Evolutionary conservation across 2,329 filamentous ascomycete species (phyloP), one percentile per base, ranked within the genome.

Genomic region (Claviceps pazoutovae): DNA sequence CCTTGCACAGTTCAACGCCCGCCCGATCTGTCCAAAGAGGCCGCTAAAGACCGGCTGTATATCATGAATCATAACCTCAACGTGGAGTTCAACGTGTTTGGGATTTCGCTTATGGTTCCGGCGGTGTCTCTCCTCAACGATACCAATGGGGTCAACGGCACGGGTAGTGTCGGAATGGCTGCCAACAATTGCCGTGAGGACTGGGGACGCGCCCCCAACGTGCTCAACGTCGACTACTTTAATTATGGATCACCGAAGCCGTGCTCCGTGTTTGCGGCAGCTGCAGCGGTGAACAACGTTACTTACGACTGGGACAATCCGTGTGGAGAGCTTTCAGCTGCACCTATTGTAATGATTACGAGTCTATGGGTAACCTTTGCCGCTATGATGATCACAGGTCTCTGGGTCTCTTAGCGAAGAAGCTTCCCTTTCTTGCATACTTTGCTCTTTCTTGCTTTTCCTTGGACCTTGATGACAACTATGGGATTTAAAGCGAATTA

Each of bases 41-140:
- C 78, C 0, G 77, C 80, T 1, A 70, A 72, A 53, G 72, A 82
- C 34, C 76, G 82, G 44, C 74, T 95, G 67, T 94, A 90, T 64
- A 75, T 95, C 62, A 78, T 85, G 61, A 96, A 96, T 68, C 90
- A 96, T 71, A 96, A 96, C 64, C 75, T 95, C 53, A 95, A 95
- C 65, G 76, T 84, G 54, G 76, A 89, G 57, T 78, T 95, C 55
- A 76, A 77, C 50, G 68, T 94, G 38, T 78, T 82, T 2, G 80
- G 79, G 34, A 63, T 76, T 16, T 71, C 74, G 19, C 64, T 93
- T 46, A 70, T 89, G 7, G 82, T 93, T 13, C 88, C 88, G 0
- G 85, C 86, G 53, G 80, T 81, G 0, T 78, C 81, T 4, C 64
- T 82, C 42, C 68, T 91, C 52, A 87, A 87, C 59, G 68, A 76